phyloP scores from a whole-genome alignment of 768 basidiomycete species.

The Panaeolus papilionaceus region DNA sequence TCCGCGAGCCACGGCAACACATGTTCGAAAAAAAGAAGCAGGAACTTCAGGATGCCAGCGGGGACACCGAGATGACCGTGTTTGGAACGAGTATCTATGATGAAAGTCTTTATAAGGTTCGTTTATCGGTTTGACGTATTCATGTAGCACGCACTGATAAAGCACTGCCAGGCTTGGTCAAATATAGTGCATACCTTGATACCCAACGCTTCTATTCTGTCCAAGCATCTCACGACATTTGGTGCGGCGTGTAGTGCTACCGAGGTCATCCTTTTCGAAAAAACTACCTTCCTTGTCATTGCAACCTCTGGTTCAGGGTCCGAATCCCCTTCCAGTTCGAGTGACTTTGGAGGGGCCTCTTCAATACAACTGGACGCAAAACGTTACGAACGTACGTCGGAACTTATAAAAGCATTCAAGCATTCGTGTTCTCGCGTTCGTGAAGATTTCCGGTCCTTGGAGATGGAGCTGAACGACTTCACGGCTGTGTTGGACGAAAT shows the following conservation, averaged over 20 bases:
- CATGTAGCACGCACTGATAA: not conserved
- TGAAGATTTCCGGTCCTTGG: conserved; percentile 85
- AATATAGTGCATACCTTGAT: conserved; percentile 96
- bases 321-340: conserved; percentile 34
- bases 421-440: conserved; percentile 86
- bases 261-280: conserved; percentile 95
- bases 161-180: conserved; percentile 85
- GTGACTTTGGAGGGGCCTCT: conserved; percentile 26
- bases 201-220: conserved; percentile 91
- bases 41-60: conserved; percentile 76
- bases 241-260: conserved; percentile 88
- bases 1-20: conserved; percentile 62
- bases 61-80: conserved; percentile 65
- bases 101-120: conserved; percentile 93
- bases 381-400: conserved; percentile 87
- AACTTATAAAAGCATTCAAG: conserved; percentile 96
- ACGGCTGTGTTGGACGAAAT: conserved; percentile 92
- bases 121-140: conserved; percentile 22
- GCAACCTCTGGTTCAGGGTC: conserved; percentile 69
- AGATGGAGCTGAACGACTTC: conserved; percentile 86
- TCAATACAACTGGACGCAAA: conserved; percentile 62
- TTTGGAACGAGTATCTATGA: conserved; percentile 98
- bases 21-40: conserved; percentile 74
- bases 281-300: conserved; percentile 97
- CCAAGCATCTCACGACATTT: conserved; percentile 85